These are phyloP conservation scores for Fusarium algeriense DNA, from an alignment of 2,329 filamentous ascomycete species.

Conservation along the genomic window DNA sequence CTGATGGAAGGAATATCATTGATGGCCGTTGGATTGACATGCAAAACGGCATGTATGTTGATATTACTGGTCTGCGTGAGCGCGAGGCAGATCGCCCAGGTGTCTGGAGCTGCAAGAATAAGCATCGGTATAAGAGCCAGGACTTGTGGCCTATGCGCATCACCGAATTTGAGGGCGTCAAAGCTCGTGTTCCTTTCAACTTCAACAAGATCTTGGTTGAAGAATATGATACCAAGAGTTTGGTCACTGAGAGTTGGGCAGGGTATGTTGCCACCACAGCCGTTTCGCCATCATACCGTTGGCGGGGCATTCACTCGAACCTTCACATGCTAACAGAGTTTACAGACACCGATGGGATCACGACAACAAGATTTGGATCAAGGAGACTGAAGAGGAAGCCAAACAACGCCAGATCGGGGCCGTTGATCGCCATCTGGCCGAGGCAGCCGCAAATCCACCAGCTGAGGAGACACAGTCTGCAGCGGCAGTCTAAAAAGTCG, in stretches of 20 bases:
- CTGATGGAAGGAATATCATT: conserved; percentile 81
- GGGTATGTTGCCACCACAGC: conserved; percentile 62
- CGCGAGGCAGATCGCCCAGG: conserved; percentile 71
- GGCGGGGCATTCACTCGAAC: not conserved
- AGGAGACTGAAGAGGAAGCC: conserved; percentile 51
- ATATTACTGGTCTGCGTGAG: conserved; percentile 83
- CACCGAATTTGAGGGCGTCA: conserved; percentile 79
- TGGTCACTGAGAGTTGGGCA: conserved; percentile 71
- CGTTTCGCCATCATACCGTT: not conserved
- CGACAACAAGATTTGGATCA: conserved; percentile 70
- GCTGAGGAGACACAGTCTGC: conserved; percentile 3
- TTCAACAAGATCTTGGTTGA: conserved; percentile 74
- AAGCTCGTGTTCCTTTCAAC: conserved; percentile 75
- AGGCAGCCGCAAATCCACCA: conserved; percentile 35
- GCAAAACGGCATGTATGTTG: conserved; percentile 81
- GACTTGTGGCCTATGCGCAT: conserved; percentile 82
- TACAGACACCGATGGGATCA: conserved; percentile 71
- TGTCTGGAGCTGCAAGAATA: conserved; percentile 83
- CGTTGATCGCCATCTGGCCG: conserved; percentile 44
- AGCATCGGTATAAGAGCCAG: conserved; percentile 75
- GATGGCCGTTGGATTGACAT: conserved; percentile 87
- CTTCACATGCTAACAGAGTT: conserved; percentile 30
- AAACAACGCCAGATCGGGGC: conserved; percentile 44
- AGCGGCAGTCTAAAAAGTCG: not conserved
- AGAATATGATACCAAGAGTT: conserved; percentile 73